Evolutionary conservation across 257 asterid species (phyloP), one percentile per base, ranked within the genome.

Genomic region (Leonotis leonurus): DNA sequence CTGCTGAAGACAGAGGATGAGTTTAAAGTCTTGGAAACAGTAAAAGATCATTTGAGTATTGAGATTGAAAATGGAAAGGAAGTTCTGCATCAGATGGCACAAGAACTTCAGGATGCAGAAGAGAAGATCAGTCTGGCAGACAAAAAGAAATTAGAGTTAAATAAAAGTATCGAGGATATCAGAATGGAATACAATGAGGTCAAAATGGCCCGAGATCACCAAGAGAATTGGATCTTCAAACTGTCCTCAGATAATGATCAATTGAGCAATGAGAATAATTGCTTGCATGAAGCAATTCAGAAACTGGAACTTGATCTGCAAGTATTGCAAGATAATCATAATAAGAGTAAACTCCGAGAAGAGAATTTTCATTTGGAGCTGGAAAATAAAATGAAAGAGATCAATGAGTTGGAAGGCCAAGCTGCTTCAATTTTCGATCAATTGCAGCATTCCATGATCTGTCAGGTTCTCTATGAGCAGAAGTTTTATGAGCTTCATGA

Each of bases 401-500:
- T 75, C 52, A 57, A 75, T 20, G 79, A 64, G 68, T 78, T 81
- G 88, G 95, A 89, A 79, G 45, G 44, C 27, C 74, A 69, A 72
- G 83, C 80, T 64, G 70, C 72, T 30, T 78, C 63, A 35, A 51
- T 81, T 43, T 85, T 85, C 27, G 78, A 81, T 68, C 84, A 89
- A 63, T 68, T 89, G 72, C 90, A 83, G 73, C 59, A 64, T 67
- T 81, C 86, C 16, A 75, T 74, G 68, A 49, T 85, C 68, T 70
- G 74, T 62, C 88, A 82, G 68, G 67, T 81, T 67, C 71, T 89
- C 13, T 82, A 80, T 6, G 91, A 87, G 82, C 90, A 82, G 77
- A 93, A 81, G 85, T 72, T 80, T 71, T 74, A 60, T 49, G 96
- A 89, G 77, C 88, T 93, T 58, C 41, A 60, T 27, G 78, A 82